Conservation (phyloP, 192 early-diverging fungal species). For the Coemansia sp. region DNA sequence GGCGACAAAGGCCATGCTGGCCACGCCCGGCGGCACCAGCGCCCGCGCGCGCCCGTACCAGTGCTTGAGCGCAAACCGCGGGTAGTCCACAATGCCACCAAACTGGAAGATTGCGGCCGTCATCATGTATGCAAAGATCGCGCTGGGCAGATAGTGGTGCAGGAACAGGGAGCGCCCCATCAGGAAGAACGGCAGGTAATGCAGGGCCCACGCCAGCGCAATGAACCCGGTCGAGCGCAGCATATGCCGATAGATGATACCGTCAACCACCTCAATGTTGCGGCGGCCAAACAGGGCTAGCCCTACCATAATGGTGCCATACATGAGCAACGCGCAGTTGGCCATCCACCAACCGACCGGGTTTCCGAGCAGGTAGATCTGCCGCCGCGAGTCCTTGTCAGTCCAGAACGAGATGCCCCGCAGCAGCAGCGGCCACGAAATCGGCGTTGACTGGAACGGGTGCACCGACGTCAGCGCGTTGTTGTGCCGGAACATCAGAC, state of each 20-base stretch:
- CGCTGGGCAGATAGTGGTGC: constrained; percentile 68
- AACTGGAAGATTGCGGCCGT: constrained; percentile 61
- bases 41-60: constrained; percentile 36
- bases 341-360: constrained; percentile 55
- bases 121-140: constrained; percentile 67
- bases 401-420: constrained; percentile 59
- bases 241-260: constrained; percentile 50
- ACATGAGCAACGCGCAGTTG: constrained; percentile 27
- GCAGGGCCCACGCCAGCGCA: constrained; percentile 56
- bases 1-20: constrained; percentile 42
- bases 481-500: constrained; percentile 87
- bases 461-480: constrained; percentile 82
- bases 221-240: constrained; percentile 50
- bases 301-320: constrained; percentile 34
- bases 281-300: constrained; percentile 32
- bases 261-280: constrained; percentile 46
- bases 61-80: constrained; percentile 33
- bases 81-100: constrained; percentile 37
- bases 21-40: constrained; percentile 27
- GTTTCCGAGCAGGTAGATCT: constrained; percentile 65
- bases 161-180: constrained; percentile 71
- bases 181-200: constrained; percentile 65
- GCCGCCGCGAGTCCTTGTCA: constrained; percentile 56
- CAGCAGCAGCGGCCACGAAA: constrained; percentile 61
- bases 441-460: constrained; percentile 82